These are phyloP conservation scores for Coemansia sp. DNA, from an alignment of 192 early-diverging fungal genomes.

Conservation along the genomic window DNA sequence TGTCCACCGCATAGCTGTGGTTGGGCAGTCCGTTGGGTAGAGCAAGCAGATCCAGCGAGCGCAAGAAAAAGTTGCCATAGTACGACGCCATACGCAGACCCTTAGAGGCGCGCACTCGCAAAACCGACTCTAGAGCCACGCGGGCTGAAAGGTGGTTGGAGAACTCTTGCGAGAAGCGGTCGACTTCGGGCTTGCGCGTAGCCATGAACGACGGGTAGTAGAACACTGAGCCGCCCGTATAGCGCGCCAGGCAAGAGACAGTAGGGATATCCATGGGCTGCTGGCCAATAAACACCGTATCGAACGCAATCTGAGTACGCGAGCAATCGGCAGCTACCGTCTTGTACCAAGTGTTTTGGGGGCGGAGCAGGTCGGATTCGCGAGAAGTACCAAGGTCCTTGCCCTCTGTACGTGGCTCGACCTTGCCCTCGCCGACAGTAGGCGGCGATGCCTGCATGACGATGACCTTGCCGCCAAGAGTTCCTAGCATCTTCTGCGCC, in stretches of 20 bases:
- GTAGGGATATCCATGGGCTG: slow-evolving; percentile 90
- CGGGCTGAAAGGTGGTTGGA: slow-evolving; percentile 73
- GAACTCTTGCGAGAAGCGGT: slow-evolving; percentile 80
- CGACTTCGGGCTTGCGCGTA: slow-evolving; percentile 77
- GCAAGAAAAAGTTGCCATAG: slow-evolving; percentile 97
- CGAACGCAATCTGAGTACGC: slow-evolving; percentile 82
- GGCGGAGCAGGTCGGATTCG: slow-evolving; percentile 80
- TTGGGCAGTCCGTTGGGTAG: slow-evolving; percentile 93
- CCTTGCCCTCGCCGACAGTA: slow-evolving; percentile 72
- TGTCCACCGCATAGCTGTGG: slow-evolving; percentile 86
- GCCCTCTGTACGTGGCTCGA: slow-evolving; percentile 84
- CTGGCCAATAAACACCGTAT: slow-evolving; percentile 82
- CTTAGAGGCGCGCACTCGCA: slow-evolving; percentile 88
- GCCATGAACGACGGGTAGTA: slow-evolving; percentile 91
- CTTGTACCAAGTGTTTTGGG: slow-evolving; percentile 90
- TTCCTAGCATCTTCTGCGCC: slow-evolving; percentile 76
- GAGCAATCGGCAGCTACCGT: slow-evolving; percentile 88
- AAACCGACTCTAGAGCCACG: slow-evolving; percentile 87
- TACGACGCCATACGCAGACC: slow-evolving; percentile 85
- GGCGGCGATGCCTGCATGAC: slow-evolving; percentile 80
- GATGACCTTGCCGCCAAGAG: slow-evolving; percentile 89
- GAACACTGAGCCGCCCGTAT: slow-evolving; percentile 86
- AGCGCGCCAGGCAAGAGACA: slow-evolving; percentile 59
- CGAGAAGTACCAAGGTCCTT: slow-evolving; percentile 88
- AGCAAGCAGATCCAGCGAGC: slow-evolving; percentile 86